Percentiles rank a stretch among this genome's conserved stretches.
Conservation (phyloP, 2,329 filamentous ascomycete genomes). For the Graphilbum fragrans region DNA sequence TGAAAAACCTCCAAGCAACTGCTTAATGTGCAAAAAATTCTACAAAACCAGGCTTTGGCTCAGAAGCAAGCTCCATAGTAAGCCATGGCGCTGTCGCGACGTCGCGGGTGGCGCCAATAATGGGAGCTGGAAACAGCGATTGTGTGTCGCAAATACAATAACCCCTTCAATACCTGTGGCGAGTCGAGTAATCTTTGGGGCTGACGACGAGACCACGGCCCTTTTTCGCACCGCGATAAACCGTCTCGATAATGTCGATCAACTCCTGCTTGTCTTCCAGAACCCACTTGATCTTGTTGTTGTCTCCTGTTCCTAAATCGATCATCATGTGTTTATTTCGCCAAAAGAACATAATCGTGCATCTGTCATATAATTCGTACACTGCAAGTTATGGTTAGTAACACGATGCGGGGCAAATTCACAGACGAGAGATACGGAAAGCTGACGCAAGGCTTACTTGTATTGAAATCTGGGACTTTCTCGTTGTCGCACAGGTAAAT, state of each 20-base stretch:
- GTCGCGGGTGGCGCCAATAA: too few relatives aligned
- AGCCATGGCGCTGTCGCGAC: too few relatives aligned
- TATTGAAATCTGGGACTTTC: conserved; percentile 81
- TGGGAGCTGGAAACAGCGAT: too few relatives aligned
- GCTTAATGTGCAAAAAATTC: too few relatives aligned
- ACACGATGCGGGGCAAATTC: conserved; percentile 27
- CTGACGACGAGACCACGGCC: conserved; percentile 91
- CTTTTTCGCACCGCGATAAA: conserved; percentile 98
- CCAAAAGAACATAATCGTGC: conserved; percentile 82
- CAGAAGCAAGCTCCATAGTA: too few relatives aligned
- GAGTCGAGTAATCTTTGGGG: conserved; percentile 68
- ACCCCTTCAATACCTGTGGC: conserved; percentile 47
- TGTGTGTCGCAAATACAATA: too few relatives aligned
- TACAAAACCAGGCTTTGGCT: too few relatives aligned
- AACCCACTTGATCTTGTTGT: conserved; percentile 44
- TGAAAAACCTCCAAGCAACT: too few relatives aligned
- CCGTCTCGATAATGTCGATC: conserved; percentile 96
- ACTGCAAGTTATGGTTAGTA: conserved; percentile 77
- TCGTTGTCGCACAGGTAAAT: conserved; percentile 93
- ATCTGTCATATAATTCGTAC: conserved; percentile 65
- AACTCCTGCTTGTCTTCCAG: conserved; percentile 96
- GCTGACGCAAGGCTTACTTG: conserved; percentile 23
- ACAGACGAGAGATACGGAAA: not conserved
- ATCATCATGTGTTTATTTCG: conserved; percentile 99
- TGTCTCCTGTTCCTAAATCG: conserved; percentile 96